phyloP scores from a whole-genome alignment of 1,284 basidiomycete species.

The Trametes hirsuta region DNA sequence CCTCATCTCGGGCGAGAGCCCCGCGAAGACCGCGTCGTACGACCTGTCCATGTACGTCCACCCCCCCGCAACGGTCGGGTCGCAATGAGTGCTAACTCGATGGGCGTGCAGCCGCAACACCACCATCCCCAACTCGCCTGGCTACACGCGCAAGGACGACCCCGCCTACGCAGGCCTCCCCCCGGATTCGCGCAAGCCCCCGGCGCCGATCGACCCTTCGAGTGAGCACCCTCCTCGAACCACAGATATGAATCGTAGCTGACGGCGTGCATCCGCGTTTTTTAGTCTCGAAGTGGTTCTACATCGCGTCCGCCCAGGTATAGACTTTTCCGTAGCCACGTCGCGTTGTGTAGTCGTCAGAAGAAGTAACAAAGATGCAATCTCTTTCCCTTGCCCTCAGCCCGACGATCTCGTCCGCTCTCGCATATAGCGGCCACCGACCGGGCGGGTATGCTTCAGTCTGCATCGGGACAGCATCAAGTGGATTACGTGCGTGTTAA shows the following conservation, averaged over 20 bases:
- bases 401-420: constrained; percentile 14
- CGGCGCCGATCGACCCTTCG: constrained; percentile 87
- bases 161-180: constrained; percentile 72
- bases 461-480: background rate
- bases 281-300: constrained; percentile 87
- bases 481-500: constrained; percentile 15
- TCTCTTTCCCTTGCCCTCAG: constrained; percentile 8
- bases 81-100: constrained; percentile 31
- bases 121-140: constrained; percentile 77
- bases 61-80: too few species aligned
- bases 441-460: background rate
- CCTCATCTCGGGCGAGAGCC: constrained; percentile 81
- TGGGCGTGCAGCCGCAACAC: constrained; percentile 58
- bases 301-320: constrained; percentile 84
- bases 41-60: constrained; percentile 79
- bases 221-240: constrained; percentile 55
- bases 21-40: constrained; percentile 71
- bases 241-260: background rate
- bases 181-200: constrained; percentile 77
- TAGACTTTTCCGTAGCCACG: constrained; percentile 37
- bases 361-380: constrained; percentile 25
- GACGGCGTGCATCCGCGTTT: constrained; percentile 16
- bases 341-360: constrained; percentile 23
- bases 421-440: constrained; percentile 6
- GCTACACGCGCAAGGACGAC: constrained; percentile 68